Conservation (phyloP, 768 basidiomycete species). For the Leccinum variicolor region DNA sequence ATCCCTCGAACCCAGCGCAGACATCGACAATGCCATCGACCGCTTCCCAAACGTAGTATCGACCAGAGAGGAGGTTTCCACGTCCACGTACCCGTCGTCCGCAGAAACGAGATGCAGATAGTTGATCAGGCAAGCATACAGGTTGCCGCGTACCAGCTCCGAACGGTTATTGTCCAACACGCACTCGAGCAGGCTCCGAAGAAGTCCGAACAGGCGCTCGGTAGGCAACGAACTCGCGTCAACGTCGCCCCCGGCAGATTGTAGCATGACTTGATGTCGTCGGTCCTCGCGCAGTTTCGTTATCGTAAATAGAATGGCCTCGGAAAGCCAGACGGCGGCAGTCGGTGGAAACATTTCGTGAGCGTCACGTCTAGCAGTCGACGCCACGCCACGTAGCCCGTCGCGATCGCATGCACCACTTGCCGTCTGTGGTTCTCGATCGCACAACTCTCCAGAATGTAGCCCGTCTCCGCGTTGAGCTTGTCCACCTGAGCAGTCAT, state of each 20-base stretch:
- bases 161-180: constrained; percentile 73
- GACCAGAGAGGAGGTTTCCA: constrained; percentile 6
- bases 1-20: constrained; percentile 36
- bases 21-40: constrained; percentile 32
- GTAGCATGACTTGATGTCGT: constrained; percentile 63
- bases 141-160: constrained; percentile 87
- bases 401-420: constrained; percentile 65
- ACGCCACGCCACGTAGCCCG: constrained; percentile 82
- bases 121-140: constrained; percentile 91
- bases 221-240: constrained; percentile 71
- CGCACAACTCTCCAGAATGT: constrained; percentile 80
- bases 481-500: constrained; percentile 62
- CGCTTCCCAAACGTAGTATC: constrained; percentile 25
- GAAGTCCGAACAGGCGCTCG: constrained; percentile 72
- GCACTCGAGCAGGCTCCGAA: constrained; percentile 72
- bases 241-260: constrained; percentile 59
- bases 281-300: constrained; percentile 88
- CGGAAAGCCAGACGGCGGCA: constrained; percentile 83
- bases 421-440: constrained; percentile 87
- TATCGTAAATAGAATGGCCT: constrained; percentile 74
- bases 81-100: constrained; percentile 14
- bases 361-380: constrained; percentile 80
- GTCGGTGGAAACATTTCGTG: constrained; percentile 79
- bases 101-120: constrained; percentile 69
- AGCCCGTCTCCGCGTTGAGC: constrained; percentile 63